Base-by-base conservation (phyloP, 1,284 basidiomycete genomes). In the Sphagnurus paluster region DNA sequence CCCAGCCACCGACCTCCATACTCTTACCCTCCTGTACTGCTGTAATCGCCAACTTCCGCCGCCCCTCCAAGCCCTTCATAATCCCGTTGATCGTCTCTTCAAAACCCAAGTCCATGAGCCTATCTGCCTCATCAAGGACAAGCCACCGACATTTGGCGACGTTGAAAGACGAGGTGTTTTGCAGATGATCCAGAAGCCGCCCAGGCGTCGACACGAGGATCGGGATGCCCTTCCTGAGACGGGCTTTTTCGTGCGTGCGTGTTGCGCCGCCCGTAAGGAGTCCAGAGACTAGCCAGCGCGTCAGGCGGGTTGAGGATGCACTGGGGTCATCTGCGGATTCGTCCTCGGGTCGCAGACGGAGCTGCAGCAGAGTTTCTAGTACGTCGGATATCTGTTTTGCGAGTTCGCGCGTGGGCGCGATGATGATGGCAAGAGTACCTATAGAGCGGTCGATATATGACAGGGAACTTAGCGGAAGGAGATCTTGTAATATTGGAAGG, bases 31-130 rank as follows among this genome's bases (percentile, higher is more conserved):
- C 85, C 48, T 80, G 68, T 40, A 86, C 76, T 1, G 89, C 89
- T 53, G 87, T 80, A 24, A 86, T 69, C 24, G 85, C 91, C 21
- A 89, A 76, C 59, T 80, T 84, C 51, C 80, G 68, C 50, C 92
- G 76, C 0, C 91, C 91, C 47, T 96, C 91, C 11, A 98, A 66
- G 10, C 88, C 85, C 58, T 87, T 82, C 44, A 98, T 71, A 56
- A 99, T 98, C 0, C 92, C 94, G 39, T 79, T 80, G 39, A 99
- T 80, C 9, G 96, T 93, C 32, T 90, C 86, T 59, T 93, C 92
- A 58, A 99, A 99, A 1, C 96, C 96, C 71, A 98, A 86, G 61
- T 98, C 95, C 78, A 99, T 98, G 9, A 98, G 75, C 46, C 95
- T 75, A 69, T 99, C 97, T 2, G 97, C 96, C 70, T 99, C 97